Percentiles rank a stretch among this genome's conserved stretches.
These are phyloP conservation scores for Melanomma pulvis-pyrius DNA, from an alignment of 495 filamentous ascomycete species.

Conservation along the genomic window DNA sequence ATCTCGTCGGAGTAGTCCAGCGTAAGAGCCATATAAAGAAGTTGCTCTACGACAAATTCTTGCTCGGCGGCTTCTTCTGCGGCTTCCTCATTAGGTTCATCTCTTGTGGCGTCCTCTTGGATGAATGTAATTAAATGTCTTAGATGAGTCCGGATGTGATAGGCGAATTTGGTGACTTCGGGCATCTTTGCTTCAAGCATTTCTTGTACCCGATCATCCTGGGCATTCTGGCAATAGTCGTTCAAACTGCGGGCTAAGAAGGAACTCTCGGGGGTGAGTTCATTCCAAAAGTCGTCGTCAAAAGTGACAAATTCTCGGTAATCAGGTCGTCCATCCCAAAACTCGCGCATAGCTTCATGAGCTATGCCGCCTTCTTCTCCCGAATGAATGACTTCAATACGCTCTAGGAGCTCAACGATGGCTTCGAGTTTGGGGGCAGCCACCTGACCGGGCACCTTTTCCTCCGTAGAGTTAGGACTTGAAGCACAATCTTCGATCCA, in stretches of 20 bases:
- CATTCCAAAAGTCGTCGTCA: constrained; percentile 85
- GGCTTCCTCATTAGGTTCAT: constrained; percentile 68
- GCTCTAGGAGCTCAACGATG: constrained; percentile 86
- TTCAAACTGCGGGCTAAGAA: constrained; percentile 92
- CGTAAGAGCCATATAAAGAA: constrained; percentile 87
- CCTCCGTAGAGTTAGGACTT: constrained; percentile 50
- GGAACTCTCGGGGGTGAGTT: constrained; percentile 77
- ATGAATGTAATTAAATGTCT: constrained; percentile 72
- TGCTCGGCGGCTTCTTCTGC: constrained; percentile 82
- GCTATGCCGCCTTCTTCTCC: constrained; percentile 87
- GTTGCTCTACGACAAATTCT: constrained; percentile 93
- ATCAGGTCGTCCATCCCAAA: constrained; percentile 93
- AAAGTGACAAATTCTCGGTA: constrained; percentile 82
- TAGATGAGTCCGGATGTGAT: constrained; percentile 77
- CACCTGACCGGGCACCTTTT: constrained; percentile 42
- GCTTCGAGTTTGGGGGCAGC: constrained; percentile 69
- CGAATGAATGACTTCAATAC: constrained; percentile 89
- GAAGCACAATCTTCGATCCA: constrained; percentile 96
- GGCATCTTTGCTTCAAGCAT: constrained; percentile 91
- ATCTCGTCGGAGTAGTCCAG: constrained; percentile 91
- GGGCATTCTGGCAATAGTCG: constrained; percentile 77
- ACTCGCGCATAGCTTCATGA: constrained; percentile 87
- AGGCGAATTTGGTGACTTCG: constrained; percentile 86
- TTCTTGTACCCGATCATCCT: constrained; percentile 66
- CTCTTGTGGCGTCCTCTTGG: constrained; percentile 56